A percentile compares a stretch with the other conserved stretches of the same genome.
These are phyloP conservation scores for Pseudevernia furfuracea DNA, from an alignment of 495 filamentous ascomycete species.

Conservation along the genomic window DNA sequence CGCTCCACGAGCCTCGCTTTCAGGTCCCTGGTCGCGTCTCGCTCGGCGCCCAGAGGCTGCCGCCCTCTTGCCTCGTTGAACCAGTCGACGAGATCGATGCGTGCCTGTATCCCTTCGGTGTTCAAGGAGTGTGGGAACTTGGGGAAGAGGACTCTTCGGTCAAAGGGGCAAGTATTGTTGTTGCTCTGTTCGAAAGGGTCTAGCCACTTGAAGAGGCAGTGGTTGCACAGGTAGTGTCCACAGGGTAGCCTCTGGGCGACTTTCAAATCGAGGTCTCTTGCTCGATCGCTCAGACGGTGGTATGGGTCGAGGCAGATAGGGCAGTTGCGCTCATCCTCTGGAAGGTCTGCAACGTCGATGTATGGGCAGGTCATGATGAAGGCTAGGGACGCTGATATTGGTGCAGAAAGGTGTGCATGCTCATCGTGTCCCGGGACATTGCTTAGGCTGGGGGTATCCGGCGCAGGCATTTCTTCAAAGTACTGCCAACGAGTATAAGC, in stretches of 20 bases:
- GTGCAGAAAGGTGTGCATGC: background rate
- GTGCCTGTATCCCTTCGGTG: background rate
- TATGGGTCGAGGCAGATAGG: background rate
- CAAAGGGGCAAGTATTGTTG: constrained; percentile 1
- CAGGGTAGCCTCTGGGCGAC: background rate
- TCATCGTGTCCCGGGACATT: background rate
- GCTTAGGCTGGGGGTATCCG: background rate
- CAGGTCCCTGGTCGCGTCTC: background rate
- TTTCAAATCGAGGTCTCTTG: background rate
- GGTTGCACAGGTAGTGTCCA: background rate
- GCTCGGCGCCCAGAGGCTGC: background rate
- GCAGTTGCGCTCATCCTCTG: background rate
- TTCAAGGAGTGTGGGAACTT: background rate
- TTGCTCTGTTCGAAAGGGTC: background rate
- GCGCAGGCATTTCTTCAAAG: background rate
- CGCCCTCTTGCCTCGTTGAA: background rate
- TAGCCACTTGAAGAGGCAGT: background rate
- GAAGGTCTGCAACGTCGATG: background rate
- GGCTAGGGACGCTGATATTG: background rate
- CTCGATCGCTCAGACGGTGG: background rate
- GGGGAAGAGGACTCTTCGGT: background rate
- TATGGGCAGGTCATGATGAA: background rate
- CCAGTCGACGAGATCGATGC: background rate
- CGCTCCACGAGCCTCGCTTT: background rate
- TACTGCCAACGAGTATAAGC: background rate